Evolutionary conservation across 2,329 filamentous ascomycete species (phyloP).

Genomic region (Aureobasidium sp.): DNA sequence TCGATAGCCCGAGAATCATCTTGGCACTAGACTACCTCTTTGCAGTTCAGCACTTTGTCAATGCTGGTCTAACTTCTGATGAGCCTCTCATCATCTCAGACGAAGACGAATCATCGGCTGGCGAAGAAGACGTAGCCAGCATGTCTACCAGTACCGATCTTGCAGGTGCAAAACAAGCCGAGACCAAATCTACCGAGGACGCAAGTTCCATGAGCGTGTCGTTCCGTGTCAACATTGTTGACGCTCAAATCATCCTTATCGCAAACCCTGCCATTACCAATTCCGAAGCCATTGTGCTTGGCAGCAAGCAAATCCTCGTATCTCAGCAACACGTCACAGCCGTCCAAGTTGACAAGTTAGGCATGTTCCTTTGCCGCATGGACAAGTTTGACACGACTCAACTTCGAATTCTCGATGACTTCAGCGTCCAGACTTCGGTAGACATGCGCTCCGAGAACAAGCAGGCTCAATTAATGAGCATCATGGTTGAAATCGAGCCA

Average conservation of each 20-base stretch:
- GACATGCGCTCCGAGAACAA: slow-evolving; percentile 58
- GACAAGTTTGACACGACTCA: slow-evolving; percentile 89
- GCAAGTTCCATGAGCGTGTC: slow-evolving; percentile 61
- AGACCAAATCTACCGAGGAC: slow-evolving; percentile 24
- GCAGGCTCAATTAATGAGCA: slow-evolving; percentile 58
- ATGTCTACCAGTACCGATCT: slow-evolving; percentile 23
- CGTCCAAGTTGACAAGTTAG: slow-evolving; percentile 84
- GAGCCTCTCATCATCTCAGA: slow-evolving; percentile 55
- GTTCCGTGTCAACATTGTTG: slow-evolving; percentile 87
- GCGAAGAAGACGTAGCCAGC: slow-evolving; percentile 44
- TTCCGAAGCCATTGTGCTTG: slow-evolving; percentile 91
- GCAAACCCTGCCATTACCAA: slow-evolving; percentile 84
- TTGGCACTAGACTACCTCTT: slow-evolving; percentile 95
- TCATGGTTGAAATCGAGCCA: slow-evolving; percentile 82
- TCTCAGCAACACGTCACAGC: slow-evolving; percentile 92
- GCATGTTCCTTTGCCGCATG: slow-evolving; percentile 99
- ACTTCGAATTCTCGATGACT: slow-evolving; percentile 90
- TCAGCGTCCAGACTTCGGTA: slow-evolving; percentile 82
- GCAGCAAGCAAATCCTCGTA: slow-evolving; percentile 85
- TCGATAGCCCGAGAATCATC: slow-evolving; percentile 91
- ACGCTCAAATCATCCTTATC: slow-evolving; percentile 92
- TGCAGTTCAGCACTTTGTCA: slow-evolving; percentile 75
- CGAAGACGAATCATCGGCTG: slow-evolving; percentile 32
- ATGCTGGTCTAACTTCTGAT: slow-evolving; percentile 52
- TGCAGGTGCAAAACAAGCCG: slow-evolving; percentile 17